These are phyloP conservation scores for Diaporthe citrichinensis DNA, from an alignment of 2,329 filamentous ascomycete species.

Conservation along the genomic window DNA sequence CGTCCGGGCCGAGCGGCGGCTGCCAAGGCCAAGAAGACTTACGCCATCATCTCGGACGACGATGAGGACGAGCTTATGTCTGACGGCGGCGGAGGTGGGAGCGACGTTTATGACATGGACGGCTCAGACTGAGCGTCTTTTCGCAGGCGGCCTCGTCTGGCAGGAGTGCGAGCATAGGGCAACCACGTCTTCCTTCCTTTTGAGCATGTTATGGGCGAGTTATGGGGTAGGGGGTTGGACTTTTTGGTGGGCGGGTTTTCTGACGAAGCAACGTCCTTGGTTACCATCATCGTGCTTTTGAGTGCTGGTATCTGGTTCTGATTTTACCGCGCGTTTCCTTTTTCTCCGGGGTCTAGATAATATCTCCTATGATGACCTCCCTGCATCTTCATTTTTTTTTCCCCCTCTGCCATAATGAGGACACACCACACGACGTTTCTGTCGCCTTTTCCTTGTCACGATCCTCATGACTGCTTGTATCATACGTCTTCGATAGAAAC, in stretches of 20 bases:
- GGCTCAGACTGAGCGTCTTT: slow-evolving; percentile 44
- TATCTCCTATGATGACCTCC: slow-evolving; percentile 15
- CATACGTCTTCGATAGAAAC: background rate
- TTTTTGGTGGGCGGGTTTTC: background rate
- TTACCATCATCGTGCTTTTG: background rate
- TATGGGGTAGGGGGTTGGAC: background rate
- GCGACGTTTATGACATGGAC: slow-evolving; percentile 58
- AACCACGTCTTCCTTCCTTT: background rate
- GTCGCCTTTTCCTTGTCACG: slow-evolving; percentile 10
- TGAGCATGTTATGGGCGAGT: slow-evolving; percentile 28
- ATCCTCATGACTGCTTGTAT: slow-evolving; percentile 20
- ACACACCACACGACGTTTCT: slow-evolving; percentile 10
- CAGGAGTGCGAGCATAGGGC: background rate
- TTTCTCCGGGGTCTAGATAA: slow-evolving; percentile 14
- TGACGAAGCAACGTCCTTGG: background rate
- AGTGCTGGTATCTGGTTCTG: slow-evolving; percentile 1
- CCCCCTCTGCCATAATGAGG: background rate
- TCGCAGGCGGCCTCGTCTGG: background rate
- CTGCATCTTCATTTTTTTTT: background rate
- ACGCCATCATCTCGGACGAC: slow-evolving; percentile 53
- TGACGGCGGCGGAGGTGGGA: slow-evolving; percentile 49
- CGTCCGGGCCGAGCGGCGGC: slow-evolving; percentile 58
- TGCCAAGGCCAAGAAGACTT: slow-evolving; percentile 53
- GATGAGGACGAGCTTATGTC: slow-evolving; percentile 51
- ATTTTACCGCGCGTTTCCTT: background rate